Evolutionary conservation across 75 land plant species (phyloP).

Genomic region (Cryptomeria japonica): DNA sequence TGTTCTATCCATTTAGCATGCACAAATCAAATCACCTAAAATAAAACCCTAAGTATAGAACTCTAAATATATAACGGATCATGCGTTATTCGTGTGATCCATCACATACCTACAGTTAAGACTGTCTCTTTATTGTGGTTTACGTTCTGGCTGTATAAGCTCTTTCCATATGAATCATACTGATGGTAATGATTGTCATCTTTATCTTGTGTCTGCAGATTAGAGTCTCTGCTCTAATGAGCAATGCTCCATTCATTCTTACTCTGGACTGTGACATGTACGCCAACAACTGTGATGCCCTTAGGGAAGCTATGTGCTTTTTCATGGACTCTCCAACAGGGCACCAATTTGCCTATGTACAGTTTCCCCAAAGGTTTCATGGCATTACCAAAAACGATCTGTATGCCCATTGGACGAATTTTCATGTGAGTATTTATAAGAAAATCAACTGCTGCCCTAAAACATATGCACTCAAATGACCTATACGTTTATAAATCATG

Average conservation of each 20-base stretch:
- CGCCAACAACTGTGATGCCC: slow-evolving; percentile 42
- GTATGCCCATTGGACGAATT: slow-evolving; percentile 15
- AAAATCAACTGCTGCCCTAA: background rate
- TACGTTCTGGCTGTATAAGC: slow-evolving; percentile 11
- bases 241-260: slow-evolving; percentile 57
- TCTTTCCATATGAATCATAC: slow-evolving; percentile 30
- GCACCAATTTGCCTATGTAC: slow-evolving; percentile 48
- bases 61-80: no score
- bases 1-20: no score
- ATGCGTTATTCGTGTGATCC: no score
- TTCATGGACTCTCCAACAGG: slow-evolving; percentile 41
- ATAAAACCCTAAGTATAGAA: no score
- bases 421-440: slow-evolving; percentile 22
- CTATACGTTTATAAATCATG: slow-evolving; percentile 6
- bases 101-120: no score
- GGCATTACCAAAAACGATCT: slow-evolving; percentile 46
- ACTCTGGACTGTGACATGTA: slow-evolving; percentile 65
- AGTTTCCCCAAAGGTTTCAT: slow-evolving; percentile 47
- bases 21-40: no score
- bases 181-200: no score
- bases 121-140: slow-evolving; percentile 13
- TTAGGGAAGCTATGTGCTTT: slow-evolving; percentile 53
- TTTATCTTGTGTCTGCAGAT: background rate
- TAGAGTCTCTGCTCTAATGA: slow-evolving; percentile 10
- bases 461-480: background rate